Conservation (phyloP, 2,329 filamentous ascomycete species). For the Scedosporium dehoogii region DNA sequence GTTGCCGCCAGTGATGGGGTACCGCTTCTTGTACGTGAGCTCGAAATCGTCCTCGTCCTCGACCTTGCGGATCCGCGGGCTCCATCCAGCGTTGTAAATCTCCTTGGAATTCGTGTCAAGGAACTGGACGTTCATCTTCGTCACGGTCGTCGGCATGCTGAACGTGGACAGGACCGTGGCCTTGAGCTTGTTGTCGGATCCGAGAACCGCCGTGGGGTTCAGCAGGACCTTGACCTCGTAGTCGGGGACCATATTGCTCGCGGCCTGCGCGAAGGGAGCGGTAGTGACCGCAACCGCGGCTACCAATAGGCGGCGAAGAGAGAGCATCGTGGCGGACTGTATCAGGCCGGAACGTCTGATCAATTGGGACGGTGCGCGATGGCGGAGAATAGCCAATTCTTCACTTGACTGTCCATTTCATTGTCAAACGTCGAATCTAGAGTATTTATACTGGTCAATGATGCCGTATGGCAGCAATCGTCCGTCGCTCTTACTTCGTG, state of each 20-base stretch:
- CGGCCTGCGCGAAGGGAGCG: too few relatives aligned
- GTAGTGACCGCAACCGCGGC: too few relatives aligned
- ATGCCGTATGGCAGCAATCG: too few relatives aligned
- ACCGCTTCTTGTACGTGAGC: conserved; percentile 29
- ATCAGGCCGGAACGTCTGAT: too few relatives aligned
- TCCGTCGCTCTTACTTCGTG: too few relatives aligned
- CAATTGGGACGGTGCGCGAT: too few relatives aligned
- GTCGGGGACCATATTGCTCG: conserved; percentile 13
- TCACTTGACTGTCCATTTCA: too few relatives aligned
- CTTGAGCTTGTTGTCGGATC: conserved; percentile 18
- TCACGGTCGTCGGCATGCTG: conserved; percentile 18
- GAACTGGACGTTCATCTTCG: conserved; percentile 27
- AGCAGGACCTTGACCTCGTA: conserved; percentile 25
- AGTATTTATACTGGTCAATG: too few relatives aligned
- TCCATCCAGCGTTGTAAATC: conserved; percentile 24
- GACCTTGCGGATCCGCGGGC: conserved; percentile 24
- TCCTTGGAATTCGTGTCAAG: conserved; percentile 22
- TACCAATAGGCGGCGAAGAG: too few relatives aligned
- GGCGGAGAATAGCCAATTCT: too few relatives aligned
- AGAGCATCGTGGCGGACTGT: too few relatives aligned
- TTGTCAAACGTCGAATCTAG: too few relatives aligned
- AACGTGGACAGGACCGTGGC: conserved; percentile 19
- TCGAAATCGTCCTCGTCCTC: conserved; percentile 22
- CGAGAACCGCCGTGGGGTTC: conserved; percentile 21
- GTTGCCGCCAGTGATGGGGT: conserved; percentile 17